phyloP scores from a whole-genome alignment of 495 filamentous ascomycete species.

The Penicillium roqueforti region DNA sequence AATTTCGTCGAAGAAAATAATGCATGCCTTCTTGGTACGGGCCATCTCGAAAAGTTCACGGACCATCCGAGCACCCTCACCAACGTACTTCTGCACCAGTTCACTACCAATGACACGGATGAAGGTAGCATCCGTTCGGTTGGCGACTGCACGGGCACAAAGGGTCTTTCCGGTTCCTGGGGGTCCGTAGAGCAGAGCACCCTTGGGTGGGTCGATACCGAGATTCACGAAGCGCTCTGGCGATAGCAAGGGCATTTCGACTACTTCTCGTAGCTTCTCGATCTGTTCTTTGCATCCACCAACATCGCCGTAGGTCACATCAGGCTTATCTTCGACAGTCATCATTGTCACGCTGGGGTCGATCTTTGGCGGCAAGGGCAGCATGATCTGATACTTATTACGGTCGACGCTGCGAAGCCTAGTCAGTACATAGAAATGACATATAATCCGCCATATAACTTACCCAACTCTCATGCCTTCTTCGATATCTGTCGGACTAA shows the following conservation, averaged over 20 bases:
- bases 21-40: constrained; percentile 98
- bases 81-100: constrained; percentile 97
- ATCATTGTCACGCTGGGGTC: constrained; percentile 99
- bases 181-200: constrained; percentile 92
- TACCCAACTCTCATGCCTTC: constrained; percentile 97
- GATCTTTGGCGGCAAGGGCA: constrained; percentile 98
- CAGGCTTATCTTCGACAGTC: constrained; percentile 99
- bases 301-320: constrained; percentile 98
- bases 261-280: constrained; percentile 96
- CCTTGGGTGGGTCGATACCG: constrained; percentile 97
- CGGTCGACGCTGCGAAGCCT: constrained; percentile 70
- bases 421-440: constrained; percentile 12
- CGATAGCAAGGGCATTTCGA: constrained; percentile 95
- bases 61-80: constrained; percentile 96
- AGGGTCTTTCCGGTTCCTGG: constrained; percentile 98
- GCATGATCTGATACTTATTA: constrained; percentile 97
- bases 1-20: constrained; percentile 99
- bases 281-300: constrained; percentile 99
- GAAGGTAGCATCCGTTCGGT: constrained; percentile 96
- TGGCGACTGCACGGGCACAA: constrained; percentile 94
- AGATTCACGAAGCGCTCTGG: constrained; percentile 96
- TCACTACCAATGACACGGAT: constrained; percentile 98
- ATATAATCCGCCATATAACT: constrained; percentile 14
- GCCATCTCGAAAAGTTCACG: constrained; percentile 99
- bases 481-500: constrained; percentile 97